Percentiles rank a stretch among this genome's conserved stretches.
These are phyloP conservation scores for Rosa persica DNA, from an alignment of 306 rosid genomes.

Conservation along the genomic window DNA sequence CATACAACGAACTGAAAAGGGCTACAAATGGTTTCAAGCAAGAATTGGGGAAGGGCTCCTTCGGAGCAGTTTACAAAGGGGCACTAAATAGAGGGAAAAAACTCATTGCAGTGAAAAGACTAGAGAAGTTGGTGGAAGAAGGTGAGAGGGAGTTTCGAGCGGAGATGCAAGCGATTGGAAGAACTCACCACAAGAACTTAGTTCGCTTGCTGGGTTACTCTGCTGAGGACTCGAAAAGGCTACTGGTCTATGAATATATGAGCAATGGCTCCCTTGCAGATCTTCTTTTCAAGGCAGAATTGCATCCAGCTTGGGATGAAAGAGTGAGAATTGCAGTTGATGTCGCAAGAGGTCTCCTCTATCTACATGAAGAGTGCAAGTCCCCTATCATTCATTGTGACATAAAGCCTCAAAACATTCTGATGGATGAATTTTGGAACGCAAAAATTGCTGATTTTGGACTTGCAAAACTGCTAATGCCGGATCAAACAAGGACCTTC, in stretches of 20 bases:
- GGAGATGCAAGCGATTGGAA: slow-evolving; percentile 23
- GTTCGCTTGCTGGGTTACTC: slow-evolving; percentile 23
- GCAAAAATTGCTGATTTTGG: slow-evolving; percentile 27
- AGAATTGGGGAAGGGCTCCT: slow-evolving; percentile 26
- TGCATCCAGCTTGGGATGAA: slow-evolving; percentile 15
- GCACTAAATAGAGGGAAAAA: neutral
- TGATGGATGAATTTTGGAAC: slow-evolving; percentile 19
- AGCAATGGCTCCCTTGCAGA: slow-evolving; percentile 31
- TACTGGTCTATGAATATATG: slow-evolving; percentile 29
- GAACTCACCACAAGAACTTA: slow-evolving; percentile 34
- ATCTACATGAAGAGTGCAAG: slow-evolving; percentile 32
- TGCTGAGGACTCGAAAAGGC: slow-evolving; percentile 15
- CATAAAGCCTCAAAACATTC: slow-evolving; percentile 38
- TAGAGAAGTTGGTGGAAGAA: slow-evolving; percentile 12
- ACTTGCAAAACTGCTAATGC: slow-evolving; percentile 25
- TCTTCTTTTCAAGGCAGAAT: slow-evolving; percentile 7
- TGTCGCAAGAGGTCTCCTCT: slow-evolving; percentile 28
- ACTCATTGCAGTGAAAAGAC: slow-evolving; percentile 20
- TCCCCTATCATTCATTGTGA: slow-evolving; percentile 32
- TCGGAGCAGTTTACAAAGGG: slow-evolving; percentile 31
- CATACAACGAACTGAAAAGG: slow-evolving; percentile 18
- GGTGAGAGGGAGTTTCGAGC: slow-evolving; percentile 27
- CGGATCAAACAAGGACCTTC: slow-evolving; percentile 27
- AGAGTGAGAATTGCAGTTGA: slow-evolving; percentile 13
- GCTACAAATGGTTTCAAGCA: slow-evolving; percentile 28